Evolutionary conservation across 1,284 basidiomycete genomes (phyloP).

Genomic region (Earliella scabrosa): DNA sequence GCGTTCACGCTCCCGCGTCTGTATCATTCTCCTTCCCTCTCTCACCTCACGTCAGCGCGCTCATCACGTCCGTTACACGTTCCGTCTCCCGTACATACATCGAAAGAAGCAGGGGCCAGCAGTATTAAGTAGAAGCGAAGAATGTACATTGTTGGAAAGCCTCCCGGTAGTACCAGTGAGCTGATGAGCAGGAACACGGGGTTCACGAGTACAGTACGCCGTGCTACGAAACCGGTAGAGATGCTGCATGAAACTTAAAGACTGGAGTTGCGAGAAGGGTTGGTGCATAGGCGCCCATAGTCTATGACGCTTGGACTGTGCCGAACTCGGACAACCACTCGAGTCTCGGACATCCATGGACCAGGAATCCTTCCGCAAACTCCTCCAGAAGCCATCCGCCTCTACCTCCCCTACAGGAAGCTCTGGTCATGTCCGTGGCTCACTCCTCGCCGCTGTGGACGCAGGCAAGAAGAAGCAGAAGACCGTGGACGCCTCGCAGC

Average conservation of each 20-base stretch:
- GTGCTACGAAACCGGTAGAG: too few relatives aligned
- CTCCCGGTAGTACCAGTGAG: not conserved
- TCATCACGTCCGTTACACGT: conserved; percentile 12
- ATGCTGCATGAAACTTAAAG: too few relatives aligned
- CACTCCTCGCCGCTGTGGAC: conserved; percentile 22
- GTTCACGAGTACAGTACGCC: too few relatives aligned
- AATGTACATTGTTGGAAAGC: conserved; percentile 23
- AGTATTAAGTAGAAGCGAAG: conserved; percentile 25
- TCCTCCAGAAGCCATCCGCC: conserved; percentile 31
- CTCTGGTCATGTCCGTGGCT: conserved; percentile 24
- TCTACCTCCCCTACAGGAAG: conserved; percentile 7
- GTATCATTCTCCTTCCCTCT: conserved; percentile 15
- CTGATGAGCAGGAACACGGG: too few relatives aligned
- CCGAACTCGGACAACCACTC: too few relatives aligned
- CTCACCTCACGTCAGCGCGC: conserved; percentile 2
- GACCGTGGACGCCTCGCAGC: conserved; percentile 28
- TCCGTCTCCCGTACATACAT: conserved; percentile 18
- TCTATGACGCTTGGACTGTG: too few relatives aligned
- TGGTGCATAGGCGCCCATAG: too few relatives aligned
- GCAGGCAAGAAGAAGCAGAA: conserved; percentile 32
- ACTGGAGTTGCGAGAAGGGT: too few relatives aligned
- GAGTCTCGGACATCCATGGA: too few relatives aligned
- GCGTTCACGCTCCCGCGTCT: conserved; percentile 10
- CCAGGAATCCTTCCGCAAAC: conserved; percentile 45
- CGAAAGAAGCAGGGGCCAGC: conserved; percentile 22